A percentile compares a stretch with the other conserved stretches of the same genome.
Conservation (phyloP, 495 filamentous ascomycete genomes). For the Thermothielavioides terrestris region DNA sequence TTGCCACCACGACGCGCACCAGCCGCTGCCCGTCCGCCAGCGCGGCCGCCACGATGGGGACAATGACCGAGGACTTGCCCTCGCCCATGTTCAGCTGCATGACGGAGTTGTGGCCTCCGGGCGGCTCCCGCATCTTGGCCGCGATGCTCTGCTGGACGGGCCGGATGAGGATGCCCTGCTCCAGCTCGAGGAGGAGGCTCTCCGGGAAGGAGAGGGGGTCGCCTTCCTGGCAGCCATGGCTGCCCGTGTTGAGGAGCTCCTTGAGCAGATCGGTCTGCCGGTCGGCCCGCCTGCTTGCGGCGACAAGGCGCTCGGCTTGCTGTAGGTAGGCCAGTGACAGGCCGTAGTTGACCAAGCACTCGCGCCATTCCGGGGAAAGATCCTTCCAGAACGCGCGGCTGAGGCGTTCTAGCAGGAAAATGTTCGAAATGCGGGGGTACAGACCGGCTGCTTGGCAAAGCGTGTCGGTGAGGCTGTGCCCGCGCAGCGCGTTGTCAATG, state of each 20-base stretch:
- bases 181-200: constrained; percentile 54
- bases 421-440: constrained; percentile 25
- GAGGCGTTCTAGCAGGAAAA: constrained; percentile 32
- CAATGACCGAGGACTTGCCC: constrained; percentile 64
- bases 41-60: constrained; percentile 51
- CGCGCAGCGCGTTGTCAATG: not conserved
- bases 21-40: constrained; percentile 47
- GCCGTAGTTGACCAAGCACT: constrained; percentile 29
- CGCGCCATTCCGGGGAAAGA: constrained; percentile 24
- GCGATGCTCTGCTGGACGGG: constrained; percentile 52
- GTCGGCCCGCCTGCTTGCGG: not conserved
- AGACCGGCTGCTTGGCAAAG: constrained; percentile 3
- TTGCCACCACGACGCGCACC: constrained; percentile 52
- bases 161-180: constrained; percentile 55
- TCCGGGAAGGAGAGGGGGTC: constrained; percentile 45
- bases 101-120: constrained; percentile 38
- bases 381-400: constrained; percentile 14
- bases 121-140: constrained; percentile 45
- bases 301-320: constrained; percentile 30
- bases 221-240: constrained; percentile 38
- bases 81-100: constrained; percentile 72
- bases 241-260: constrained; percentile 46
- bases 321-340: constrained; percentile 29
- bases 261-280: constrained; percentile 33
- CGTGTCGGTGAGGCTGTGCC: not conserved